Conservation (phyloP, 1,284 basidiomycete genomes). For the Mycosarcoma mackinlayi region DNA sequence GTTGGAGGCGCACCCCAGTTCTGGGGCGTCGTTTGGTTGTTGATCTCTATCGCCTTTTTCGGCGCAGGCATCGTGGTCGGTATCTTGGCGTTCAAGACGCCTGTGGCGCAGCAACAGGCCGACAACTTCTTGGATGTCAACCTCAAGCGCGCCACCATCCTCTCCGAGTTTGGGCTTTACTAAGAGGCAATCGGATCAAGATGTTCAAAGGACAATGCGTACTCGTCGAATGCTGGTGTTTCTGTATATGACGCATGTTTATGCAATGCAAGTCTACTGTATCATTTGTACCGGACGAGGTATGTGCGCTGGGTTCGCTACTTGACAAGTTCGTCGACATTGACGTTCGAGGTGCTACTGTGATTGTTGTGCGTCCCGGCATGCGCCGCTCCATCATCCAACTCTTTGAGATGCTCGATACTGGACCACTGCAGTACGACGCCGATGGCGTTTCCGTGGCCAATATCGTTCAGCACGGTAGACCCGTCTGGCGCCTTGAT, state of each 20-base stretch:
- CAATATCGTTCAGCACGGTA: conserved; percentile 34
- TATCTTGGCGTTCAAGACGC: conserved; percentile 62
- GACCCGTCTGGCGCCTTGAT: conserved; percentile 35
- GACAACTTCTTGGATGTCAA: conserved; percentile 56
- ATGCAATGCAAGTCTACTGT: conserved; percentile 2
- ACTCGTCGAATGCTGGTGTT: conserved; percentile 2
- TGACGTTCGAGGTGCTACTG: conserved; percentile 22
- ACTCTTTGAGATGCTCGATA: conserved; percentile 33
- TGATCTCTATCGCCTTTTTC: conserved; percentile 84
- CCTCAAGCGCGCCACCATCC: conserved; percentile 18
- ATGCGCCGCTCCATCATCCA: conserved; percentile 11
- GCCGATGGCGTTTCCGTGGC: conserved; percentile 30
- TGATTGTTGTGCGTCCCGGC: not conserved
- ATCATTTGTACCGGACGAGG: not conserved
- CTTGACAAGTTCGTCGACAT: conserved; percentile 49
- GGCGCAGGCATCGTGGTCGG: conserved; percentile 77
- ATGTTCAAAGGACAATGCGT: conserved; percentile 6
- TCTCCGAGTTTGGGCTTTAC: conserved; percentile 6
- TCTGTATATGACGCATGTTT: too few species aligned
- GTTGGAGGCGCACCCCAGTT: conserved; percentile 75
- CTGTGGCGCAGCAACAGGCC: conserved; percentile 53
- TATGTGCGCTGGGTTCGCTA: conserved; percentile 4
- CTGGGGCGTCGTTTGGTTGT: conserved; percentile 82
- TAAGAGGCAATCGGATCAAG: not conserved
- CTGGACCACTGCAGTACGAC: conserved; percentile 37